Percentiles rank a stretch among this genome's conserved stretches.
phyloP scores from a whole-genome alignment of 2,329 filamentous ascomycete species.

The Truncatella angustata region DNA sequence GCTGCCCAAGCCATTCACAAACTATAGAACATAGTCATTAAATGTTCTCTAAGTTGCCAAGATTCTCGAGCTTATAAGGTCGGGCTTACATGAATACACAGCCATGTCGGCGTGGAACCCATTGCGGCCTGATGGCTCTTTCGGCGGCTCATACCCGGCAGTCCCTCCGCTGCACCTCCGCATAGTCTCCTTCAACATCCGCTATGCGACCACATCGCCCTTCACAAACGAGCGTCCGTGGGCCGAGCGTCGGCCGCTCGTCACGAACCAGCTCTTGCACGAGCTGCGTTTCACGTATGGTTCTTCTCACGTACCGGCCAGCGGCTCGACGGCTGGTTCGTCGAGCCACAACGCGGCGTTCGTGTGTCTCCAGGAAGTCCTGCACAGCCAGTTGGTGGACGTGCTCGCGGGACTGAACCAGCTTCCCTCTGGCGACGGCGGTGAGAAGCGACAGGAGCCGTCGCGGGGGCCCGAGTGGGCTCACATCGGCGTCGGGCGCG shows the following conservation, averaged over 20 bases:
- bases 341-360: slow-evolving; percentile 39
- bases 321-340: slow-evolving; percentile 50
- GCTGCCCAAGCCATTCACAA: too few species aligned
- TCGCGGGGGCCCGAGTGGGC: slow-evolving; percentile 56
- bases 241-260: slow-evolving; percentile 51
- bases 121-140: too few species aligned
- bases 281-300: slow-evolving; percentile 20
- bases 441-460: slow-evolving; percentile 27
- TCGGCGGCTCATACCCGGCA: too few species aligned
- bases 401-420: slow-evolving; percentile 30
- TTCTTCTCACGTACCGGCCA: slow-evolving; percentile 11
- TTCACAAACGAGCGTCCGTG: slow-evolving; percentile 58
- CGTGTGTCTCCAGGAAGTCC: slow-evolving; percentile 68
- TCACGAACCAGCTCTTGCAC: slow-evolving; percentile 49
- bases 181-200: slow-evolving; percentile 66
- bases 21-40: too few species aligned
- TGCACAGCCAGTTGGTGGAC: slow-evolving; percentile 60
- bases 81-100: too few species aligned
- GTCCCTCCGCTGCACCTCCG: slow-evolving; percentile 41
- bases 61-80: too few species aligned
- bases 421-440: background rate
- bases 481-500: slow-evolving; percentile 64
- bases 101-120: too few species aligned
- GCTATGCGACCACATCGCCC: slow-evolving; percentile 56
- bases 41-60: too few species aligned